Conservation (phyloP, 768 basidiomycete species). For the Chalciporus sphaerocephalus region DNA sequence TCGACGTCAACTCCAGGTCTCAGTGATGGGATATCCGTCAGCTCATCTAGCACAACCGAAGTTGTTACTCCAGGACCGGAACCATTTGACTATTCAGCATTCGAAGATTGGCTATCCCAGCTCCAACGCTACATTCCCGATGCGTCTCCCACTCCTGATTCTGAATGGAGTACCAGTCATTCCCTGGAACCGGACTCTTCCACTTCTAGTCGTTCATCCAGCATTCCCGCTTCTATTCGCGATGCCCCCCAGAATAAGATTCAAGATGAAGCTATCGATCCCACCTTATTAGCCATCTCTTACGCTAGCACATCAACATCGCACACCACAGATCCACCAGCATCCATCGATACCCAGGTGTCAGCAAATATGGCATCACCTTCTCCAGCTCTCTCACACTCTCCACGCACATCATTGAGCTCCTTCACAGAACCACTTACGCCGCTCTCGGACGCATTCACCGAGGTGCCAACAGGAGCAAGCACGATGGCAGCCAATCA, state of each 20-base stretch:
- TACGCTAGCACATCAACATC: constrained; percentile 3
- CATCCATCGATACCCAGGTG: neutral
- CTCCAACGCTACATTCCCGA: constrained; percentile 42
- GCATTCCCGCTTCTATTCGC: neutral
- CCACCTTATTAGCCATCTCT: constrained; percentile 30
- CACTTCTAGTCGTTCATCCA: neutral
- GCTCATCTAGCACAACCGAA: constrained; percentile 9
- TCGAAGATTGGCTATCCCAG: constrained; percentile 50
- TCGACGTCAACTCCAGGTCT: neutral
- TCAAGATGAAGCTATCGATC: constrained; percentile 31
- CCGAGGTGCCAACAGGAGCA: constrained; percentile 5
- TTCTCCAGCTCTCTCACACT: constrained; percentile 21
- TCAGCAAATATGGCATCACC: constrained; percentile 8
- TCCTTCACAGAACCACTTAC: constrained; percentile 28
- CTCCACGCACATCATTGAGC: constrained; percentile 31
- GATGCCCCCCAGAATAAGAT: neutral
- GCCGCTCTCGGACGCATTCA: constrained; percentile 17
- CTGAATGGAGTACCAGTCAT: constrained; percentile 3
- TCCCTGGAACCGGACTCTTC: constrained; percentile 3
- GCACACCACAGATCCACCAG: neutral
- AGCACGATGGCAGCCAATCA: neutral
- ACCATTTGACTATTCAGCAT: constrained; percentile 36
- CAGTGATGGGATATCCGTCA: constrained; percentile 9
- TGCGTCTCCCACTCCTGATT: constrained; percentile 7
- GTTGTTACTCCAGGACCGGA: constrained; percentile 1